Conservation (phyloP, 2,329 filamentous ascomycete genomes). For the Phaeosphaeriaceae sp. region DNA sequence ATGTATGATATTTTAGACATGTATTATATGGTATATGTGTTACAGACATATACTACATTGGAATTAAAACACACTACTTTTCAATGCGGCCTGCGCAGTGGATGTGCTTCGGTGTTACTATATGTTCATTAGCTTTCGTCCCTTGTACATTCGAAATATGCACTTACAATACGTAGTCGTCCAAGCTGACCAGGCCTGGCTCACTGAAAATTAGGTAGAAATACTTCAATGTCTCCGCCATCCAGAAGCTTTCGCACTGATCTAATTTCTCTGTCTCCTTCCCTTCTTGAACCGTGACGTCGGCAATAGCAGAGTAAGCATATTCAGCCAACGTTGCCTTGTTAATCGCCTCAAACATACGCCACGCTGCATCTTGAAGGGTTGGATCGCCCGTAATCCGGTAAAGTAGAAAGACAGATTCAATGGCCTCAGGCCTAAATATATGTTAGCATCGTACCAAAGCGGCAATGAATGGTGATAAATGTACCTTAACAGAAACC, state of each 20-base stretch:
- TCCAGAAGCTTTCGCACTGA: conserved; percentile 76
- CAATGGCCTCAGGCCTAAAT: conserved; percentile 79
- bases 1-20: no score
- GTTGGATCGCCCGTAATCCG: conserved; percentile 79
- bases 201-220: conserved; percentile 83
- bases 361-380: conserved; percentile 85
- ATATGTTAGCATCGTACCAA: no score
- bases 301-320: conserved; percentile 73
- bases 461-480: not conserved
- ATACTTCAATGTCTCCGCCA: conserved; percentile 90
- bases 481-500: conserved; percentile 52
- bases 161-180: conserved; percentile 67
- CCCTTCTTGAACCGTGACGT: conserved; percentile 59
- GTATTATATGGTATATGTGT: no score
- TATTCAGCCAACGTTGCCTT: conserved; percentile 68
- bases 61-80: not conserved
- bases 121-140: not conserved
- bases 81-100: conserved; percentile 50
- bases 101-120: conserved; percentile 62
- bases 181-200: conserved; percentile 68
- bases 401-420: conserved; percentile 89
- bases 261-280: conserved; percentile 38
- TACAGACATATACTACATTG: no score
- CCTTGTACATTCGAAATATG: not conserved
- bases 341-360: conserved; percentile 78